Base-by-base conservation (phyloP, 179 eudicot species). In the Amaranthus tricolor region DNA sequence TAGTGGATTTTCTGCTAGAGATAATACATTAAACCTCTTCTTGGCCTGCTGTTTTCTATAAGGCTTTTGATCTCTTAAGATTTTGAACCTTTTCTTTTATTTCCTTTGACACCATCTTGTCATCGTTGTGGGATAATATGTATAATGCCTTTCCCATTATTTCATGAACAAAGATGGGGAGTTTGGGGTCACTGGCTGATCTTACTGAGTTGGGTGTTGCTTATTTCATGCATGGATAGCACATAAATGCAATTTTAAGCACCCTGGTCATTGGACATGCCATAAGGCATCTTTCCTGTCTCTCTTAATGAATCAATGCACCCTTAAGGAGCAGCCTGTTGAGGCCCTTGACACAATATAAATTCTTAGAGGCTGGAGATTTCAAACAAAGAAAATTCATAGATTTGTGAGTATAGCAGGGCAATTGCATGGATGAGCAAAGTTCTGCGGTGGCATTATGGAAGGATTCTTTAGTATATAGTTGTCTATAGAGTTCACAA, bases 241-340 rank as follows among this genome's bases (percentile, higher is more conserved):
- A 31, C 40, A 31, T 31, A 62, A 62, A 6, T 43, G 47, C 7
- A 40, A 7, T 17, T 62, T 62, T 7, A 24, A 61, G 16, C 65
- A 62, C 57, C n/a, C 50, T 6, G 11, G 7, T 67, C 31, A 6
- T 16, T 2, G 10, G 54, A 45, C 51, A 9, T 66, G 19, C 17
- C 47, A 62, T 31, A 24, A 20, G 40, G 54, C 2, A 48, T 66
- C 55, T 48, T 64, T 17, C 64, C 70, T 47, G 19, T 19, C 13
- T 66, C 24, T 13, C 16, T 15, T 9, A 16, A n/a, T 8, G 49
- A 50, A 31, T 59, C 47, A 47, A 6, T 71, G 9, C 70, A 19
- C 52, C n/a, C 52, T 50, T 44, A 56, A 45, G 53, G 47, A 63
- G 62, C 20, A 50, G 68, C 52, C 70, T 63, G 20, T 48, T 63